Percentiles rank a stretch among this genome's conserved stretches.
phyloP scores from a whole-genome alignment of 441 rosid genomes.

The Corymbia calophylla region DNA sequence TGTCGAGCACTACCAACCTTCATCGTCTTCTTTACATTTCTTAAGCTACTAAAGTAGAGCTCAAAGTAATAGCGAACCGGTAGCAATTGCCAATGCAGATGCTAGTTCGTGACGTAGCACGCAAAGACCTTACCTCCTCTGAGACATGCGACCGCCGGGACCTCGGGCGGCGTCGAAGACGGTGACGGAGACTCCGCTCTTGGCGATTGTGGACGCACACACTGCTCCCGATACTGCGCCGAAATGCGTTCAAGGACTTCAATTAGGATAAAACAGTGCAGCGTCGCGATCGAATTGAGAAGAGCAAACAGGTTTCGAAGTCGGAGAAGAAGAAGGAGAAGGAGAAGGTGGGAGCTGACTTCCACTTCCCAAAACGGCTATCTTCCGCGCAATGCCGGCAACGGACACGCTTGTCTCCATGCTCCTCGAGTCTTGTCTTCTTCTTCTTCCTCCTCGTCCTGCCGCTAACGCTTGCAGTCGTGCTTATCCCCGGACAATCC shows the following conservation, averaged over 20 bases:
- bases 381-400: slow-evolving; percentile 32
- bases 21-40: neutral
- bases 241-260: neutral
- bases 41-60: neutral
- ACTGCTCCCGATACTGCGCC: slow-evolving; percentile 68
- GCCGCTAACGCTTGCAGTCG: neutral
- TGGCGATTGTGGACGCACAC: slow-evolving; percentile 66
- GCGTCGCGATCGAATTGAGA: neutral
- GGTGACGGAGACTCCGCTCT: slow-evolving; percentile 59
- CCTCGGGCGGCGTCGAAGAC: slow-evolving; percentile 75
- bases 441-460: neutral
- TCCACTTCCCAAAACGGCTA: slow-evolving; percentile 76
- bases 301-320: neutral
- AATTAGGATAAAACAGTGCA: neutral
- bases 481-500: neutral
- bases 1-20: neutral
- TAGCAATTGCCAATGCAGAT: neutral
- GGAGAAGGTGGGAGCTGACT: slow-evolving; percentile 22
- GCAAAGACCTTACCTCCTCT: slow-evolving; percentile 40
- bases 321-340: neutral
- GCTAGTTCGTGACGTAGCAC: neutral
- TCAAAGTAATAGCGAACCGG: neutral
- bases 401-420: slow-evolving; percentile 2
- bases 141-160: slow-evolving; percentile 89
- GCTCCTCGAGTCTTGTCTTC: neutral